Evolutionary conservation across 1,284 basidiomycete species (phyloP), one percentile per base, ranked within the genome.

Genomic region (Melampsora americana): DNA sequence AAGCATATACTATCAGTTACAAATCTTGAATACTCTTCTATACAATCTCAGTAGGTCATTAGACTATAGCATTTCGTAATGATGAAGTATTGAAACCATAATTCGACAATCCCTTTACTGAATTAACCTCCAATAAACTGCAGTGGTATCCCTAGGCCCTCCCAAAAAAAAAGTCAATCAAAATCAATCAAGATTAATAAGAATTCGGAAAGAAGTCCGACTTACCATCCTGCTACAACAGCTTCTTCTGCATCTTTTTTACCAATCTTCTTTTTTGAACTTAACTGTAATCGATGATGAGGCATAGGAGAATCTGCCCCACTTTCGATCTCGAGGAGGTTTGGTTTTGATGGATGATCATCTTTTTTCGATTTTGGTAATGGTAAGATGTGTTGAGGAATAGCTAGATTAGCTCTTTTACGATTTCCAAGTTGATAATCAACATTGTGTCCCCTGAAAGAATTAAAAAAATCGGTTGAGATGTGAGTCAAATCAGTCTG

Each of bases 371-470:
- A 84, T 84, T 20, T 79, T 1, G 87, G 86, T 0, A 86, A 79
- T 0, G 84, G 83, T 12, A 85, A 84, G 16, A 88, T 81, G 79
- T 87, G 85, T 77, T 85, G 85, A 0, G 95, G 93, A 18, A 88
- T 84, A 0, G 91, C 87, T 9, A 90, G 81, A 81, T 90, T 92
- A 5, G 89, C 86, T 73, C 90, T 87, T 82, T 90, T 92, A 56
- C 92, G 92, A 78, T 89, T 94, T 5, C 94, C 95, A 6, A 95
- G 86, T 83, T 95, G 91, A 79, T 88, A 90, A 62, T 90, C 87
- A 61, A 87, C 86, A 79, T 90, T 91, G 76, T 86, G 86, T 69
- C 70, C 68, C 4, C 76, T 69, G 59, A 48, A 64, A 12, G 59
- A 2, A 3, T 50, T 26, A 23, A 18, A 64, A 59, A n/a, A n/a